These are phyloP conservation scores for Crithidia thermophila DNA, from an alignment of 208 protist species.

Conservation along the genomic window DNA sequence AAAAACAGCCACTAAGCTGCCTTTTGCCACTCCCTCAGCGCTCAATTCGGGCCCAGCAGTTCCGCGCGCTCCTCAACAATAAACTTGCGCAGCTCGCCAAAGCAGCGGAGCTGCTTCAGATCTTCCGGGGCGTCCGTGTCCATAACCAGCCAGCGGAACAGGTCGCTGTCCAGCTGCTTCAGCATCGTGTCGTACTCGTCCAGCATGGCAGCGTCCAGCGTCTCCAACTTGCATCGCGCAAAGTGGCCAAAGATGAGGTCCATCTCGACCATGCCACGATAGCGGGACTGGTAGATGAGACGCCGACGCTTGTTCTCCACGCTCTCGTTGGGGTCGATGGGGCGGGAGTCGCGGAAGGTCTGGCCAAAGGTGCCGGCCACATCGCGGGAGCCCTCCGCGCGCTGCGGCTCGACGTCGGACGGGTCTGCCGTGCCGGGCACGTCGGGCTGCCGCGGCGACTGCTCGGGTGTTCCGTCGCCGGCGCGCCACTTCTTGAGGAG, in stretches of 20 bases:
- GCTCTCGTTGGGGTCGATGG: constrained; percentile 50
- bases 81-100: constrained; percentile 56
- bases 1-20: not conserved
- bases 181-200: constrained; percentile 86
- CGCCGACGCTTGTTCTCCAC: constrained; percentile 74
- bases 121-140: constrained; percentile 50
- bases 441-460: constrained; percentile 19
- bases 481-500: constrained; percentile 45
- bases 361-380: constrained; percentile 43
- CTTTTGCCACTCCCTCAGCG: constrained; percentile 6
- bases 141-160: constrained; percentile 89
- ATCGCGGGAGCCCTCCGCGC: constrained; percentile 25
- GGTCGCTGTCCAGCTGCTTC: constrained; percentile 86
- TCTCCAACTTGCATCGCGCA: constrained; percentile 55
- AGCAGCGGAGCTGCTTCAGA: constrained; percentile 48
- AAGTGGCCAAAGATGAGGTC: constrained; percentile 89
- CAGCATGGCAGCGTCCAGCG: constrained; percentile 49
- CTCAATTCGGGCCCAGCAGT: constrained; percentile 51
- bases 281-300: constrained; percentile 80
- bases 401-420: constrained; percentile 25
- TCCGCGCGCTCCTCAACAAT: constrained; percentile 56
- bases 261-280: constrained; percentile 92
- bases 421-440: constrained; percentile 22
- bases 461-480: constrained; percentile 19
- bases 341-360: constrained; percentile 73